phyloP scores from a whole-genome alignment of 345 rosid genomes.

The Eucalyptus regnans region DNA sequence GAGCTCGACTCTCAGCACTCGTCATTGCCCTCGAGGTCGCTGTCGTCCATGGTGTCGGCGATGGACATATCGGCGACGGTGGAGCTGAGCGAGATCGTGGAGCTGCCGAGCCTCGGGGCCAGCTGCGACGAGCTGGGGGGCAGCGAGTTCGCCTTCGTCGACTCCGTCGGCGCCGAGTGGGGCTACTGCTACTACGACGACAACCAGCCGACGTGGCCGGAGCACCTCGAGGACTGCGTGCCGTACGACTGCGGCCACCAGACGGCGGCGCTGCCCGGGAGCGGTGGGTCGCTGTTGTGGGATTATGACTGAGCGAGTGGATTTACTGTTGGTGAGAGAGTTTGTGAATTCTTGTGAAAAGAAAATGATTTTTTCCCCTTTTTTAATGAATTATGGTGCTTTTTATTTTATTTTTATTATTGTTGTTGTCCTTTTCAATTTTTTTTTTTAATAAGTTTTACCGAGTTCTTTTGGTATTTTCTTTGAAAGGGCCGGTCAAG shows the following conservation, averaged over 20 bases:
- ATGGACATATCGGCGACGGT: conserved; percentile 8
- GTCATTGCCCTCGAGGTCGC: conserved; percentile 35
- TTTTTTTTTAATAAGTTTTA: not conserved
- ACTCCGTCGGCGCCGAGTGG: conserved; percentile 18
- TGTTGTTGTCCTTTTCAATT: not conserved
- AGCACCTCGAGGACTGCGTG: not conserved
- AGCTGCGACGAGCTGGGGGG: conserved; percentile 16
- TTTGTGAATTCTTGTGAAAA: not conserved
- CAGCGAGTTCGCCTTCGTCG: conserved; percentile 31
- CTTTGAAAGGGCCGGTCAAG: not conserved
- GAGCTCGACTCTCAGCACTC: conserved; percentile 10
- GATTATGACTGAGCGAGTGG: not conserved
- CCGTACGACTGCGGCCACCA: not conserved
- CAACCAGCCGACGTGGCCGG: not conserved
- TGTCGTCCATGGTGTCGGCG: conserved; percentile 19
- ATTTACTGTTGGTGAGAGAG: not conserved
- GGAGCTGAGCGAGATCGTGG: conserved; percentile 66
- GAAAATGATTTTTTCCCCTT: not conserved
- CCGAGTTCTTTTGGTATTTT: not conserved
- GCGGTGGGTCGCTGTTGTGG: not conserved
- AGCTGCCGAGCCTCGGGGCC: conserved; percentile 59
- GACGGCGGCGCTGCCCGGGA: not conserved
- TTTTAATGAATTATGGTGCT: not conserved
- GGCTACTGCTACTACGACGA: not conserved
- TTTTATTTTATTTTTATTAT: not conserved